phyloP scores from a whole-genome alignment of 768 basidiomycete species.

The Tricholoma sp. region DNA sequence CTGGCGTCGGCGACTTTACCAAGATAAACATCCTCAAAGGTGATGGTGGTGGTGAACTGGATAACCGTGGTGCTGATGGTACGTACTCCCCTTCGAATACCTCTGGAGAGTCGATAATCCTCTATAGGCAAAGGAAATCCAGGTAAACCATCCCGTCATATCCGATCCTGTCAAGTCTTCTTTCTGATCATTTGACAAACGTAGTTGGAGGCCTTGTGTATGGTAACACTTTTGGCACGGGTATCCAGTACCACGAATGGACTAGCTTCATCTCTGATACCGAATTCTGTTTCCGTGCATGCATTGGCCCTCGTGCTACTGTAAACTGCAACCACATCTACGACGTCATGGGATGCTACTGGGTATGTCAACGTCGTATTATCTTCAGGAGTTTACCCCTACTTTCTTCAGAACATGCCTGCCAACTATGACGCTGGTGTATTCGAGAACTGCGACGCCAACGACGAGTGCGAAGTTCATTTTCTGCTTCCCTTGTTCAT shows the following conservation, averaged over 20 bases:
- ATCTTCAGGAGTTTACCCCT: background rate
- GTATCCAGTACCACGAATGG: conserved; percentile 72
- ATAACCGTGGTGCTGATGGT: conserved; percentile 51
- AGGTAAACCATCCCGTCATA: conserved; percentile 17
- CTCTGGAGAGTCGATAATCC: too few species aligned
- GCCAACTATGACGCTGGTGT: conserved; percentile 54
- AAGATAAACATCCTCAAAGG: conserved; percentile 51
- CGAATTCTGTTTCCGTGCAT: conserved; percentile 71
- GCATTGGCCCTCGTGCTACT: conserved; percentile 52
- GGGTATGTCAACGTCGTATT: conserved; percentile 28
- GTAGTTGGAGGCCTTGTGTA: conserved; percentile 68
- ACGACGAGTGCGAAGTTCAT: conserved; percentile 36
- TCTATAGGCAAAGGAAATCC: conserved; percentile 40
- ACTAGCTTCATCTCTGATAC: conserved; percentile 72
- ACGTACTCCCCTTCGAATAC: background rate
- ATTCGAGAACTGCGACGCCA: conserved; percentile 65
- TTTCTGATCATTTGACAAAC: conserved; percentile 14
- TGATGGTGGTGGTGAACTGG: conserved; percentile 46
- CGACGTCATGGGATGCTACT: conserved; percentile 60
- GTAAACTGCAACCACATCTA: conserved; percentile 74
- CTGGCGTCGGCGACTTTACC: conserved; percentile 54
- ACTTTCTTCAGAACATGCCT: conserved; percentile 60
- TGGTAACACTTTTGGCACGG: conserved; percentile 51
- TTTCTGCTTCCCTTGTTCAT: background rate
- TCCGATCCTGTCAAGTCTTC: too few species aligned